Conservation (phyloP, 352 stramenopile species). For the Pythium pyrilobum region DNA sequence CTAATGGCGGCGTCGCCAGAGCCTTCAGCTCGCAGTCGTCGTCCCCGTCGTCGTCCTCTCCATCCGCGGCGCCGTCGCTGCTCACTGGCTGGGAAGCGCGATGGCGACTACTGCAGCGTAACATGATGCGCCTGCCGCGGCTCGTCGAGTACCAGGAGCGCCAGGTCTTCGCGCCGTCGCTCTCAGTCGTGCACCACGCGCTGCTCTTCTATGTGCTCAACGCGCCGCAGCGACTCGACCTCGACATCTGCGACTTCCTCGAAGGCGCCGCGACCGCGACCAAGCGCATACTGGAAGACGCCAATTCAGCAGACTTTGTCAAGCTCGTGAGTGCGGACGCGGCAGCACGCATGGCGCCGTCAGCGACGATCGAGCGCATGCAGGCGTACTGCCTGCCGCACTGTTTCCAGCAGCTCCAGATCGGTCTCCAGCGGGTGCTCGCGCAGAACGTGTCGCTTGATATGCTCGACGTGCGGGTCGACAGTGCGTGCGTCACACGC, state of each 20-base stretch:
- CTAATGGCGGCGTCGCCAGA: background rate
- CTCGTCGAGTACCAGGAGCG: background rate
- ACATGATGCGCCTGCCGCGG: background rate
- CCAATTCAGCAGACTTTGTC: slow-evolving; percentile 1
- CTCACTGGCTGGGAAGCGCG: slow-evolving; percentile 6
- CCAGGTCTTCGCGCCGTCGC: slow-evolving; percentile 9
- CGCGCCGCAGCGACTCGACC: slow-evolving; percentile 15
- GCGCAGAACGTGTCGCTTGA: background rate
- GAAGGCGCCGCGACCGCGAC: slow-evolving; percentile 1
- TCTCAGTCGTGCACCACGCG: slow-evolving; percentile 12
- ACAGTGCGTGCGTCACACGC: slow-evolving; percentile 1
- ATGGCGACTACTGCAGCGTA: background rate
- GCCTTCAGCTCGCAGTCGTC: background rate
- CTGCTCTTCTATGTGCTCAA: slow-evolving; percentile 5
- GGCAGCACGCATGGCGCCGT: background rate
- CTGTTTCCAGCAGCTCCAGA: slow-evolving; percentile 4
- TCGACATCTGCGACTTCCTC: slow-evolving; percentile 11
- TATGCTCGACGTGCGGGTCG: background rate
- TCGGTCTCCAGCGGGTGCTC: background rate
- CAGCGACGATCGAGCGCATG: background rate
- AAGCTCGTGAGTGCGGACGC: background rate
- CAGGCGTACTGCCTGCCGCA: slow-evolving; percentile 8
- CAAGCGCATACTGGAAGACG: slow-evolving; percentile 7
- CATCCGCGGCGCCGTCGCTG: background rate
- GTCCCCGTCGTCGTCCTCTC: background rate